Evolutionary conservation across 2,329 filamentous ascomycete genomes (phyloP).

Genomic region (Pestalotiopsis sp.): DNA sequence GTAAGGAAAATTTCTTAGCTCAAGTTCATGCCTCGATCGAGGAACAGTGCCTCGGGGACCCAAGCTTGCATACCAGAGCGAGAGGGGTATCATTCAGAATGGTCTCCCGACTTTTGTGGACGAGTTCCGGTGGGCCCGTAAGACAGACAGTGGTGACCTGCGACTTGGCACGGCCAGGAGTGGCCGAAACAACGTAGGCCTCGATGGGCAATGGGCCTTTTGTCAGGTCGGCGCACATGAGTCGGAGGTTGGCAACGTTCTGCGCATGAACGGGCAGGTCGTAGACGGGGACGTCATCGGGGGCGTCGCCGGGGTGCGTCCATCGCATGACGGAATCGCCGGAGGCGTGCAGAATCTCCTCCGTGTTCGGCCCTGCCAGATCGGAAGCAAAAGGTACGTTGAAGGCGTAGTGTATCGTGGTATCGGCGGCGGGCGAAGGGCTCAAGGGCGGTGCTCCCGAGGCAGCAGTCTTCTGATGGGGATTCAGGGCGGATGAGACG

Average conservation of each 20-base stretch:
- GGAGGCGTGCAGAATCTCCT: constrained; percentile 93
- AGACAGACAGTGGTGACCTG: constrained; percentile 88
- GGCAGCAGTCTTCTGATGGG: constrained; percentile 59
- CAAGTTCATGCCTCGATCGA: not conserved
- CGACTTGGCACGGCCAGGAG: constrained; percentile 72
- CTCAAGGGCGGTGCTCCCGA: constrained; percentile 59
- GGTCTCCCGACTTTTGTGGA: constrained; percentile 86
- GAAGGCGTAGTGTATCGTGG: constrained; percentile 90
- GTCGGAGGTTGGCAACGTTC: constrained; percentile 79
- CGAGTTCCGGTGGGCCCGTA: constrained; percentile 83
- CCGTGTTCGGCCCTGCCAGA: constrained; percentile 86
- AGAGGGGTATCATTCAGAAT: constrained; percentile 92
- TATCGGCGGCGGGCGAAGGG: constrained; percentile 72
- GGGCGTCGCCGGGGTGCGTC: constrained; percentile 88
- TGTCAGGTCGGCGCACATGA: constrained; percentile 81
- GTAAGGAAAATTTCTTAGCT: constrained; percentile 26
- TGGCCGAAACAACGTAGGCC: constrained; percentile 81
- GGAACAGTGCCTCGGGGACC: constrained; percentile 11
- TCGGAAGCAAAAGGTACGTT: constrained; percentile 96
- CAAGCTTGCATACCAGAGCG: constrained; percentile 71
- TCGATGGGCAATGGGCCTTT: constrained; percentile 73
- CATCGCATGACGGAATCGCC: constrained; percentile 85
- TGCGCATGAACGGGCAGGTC: constrained; percentile 90
- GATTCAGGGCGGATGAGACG: constrained; percentile 54
- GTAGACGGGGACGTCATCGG: constrained; percentile 82